Evolutionary conservation across 2,329 filamentous ascomycete genomes (phyloP).

Genomic region (Macrophomina phaseolina): DNA sequence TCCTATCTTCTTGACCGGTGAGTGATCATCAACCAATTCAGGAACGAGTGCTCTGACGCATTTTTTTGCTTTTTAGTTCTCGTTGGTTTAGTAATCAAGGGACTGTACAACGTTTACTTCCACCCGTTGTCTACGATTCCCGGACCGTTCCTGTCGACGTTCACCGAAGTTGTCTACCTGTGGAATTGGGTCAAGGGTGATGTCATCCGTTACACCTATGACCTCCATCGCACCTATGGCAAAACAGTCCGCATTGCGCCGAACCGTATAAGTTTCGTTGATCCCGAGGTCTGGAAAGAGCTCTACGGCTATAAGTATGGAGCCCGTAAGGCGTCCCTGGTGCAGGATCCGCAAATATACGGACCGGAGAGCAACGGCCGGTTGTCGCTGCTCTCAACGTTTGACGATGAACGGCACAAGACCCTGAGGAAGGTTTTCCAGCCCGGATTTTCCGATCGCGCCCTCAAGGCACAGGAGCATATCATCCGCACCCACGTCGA

Average conservation of each 20-base stretch:
- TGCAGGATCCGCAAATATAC: no score
- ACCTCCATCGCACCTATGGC: conserved; percentile 48
- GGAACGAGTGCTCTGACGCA: no score
- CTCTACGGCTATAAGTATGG: conserved; percentile 28
- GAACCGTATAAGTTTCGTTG: conserved; percentile 50
- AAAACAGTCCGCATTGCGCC: conserved; percentile 50
- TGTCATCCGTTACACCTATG: conserved; percentile 31
- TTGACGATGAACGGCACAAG: no score
- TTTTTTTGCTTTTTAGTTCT: no score
- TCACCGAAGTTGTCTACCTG: conserved; percentile 39
- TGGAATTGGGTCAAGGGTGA: conserved; percentile 36
- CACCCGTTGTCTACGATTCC: conserved; percentile 37
- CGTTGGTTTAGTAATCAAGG: no score
- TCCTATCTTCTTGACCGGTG: no score
- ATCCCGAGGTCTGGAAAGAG: conserved; percentile 45
- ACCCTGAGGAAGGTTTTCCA: conserved; percentile 47
- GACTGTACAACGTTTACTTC: conserved; percentile 6
- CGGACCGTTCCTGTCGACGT: conserved; percentile 47
- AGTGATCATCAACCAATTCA: no score
- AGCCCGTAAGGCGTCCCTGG: no score
- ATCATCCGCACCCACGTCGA: conserved; percentile 49
- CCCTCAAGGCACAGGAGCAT: conserved; percentile 46
- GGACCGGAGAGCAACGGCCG: no score
- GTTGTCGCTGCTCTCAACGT: no score
- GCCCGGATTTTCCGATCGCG: conserved; percentile 48